A percentile compares a stretch with the other conserved stretches of the same genome.
Evolutionary conservation across 2,329 filamentous ascomycete genomes (phyloP).

Genomic region (Microascus cirrosus): DNA sequence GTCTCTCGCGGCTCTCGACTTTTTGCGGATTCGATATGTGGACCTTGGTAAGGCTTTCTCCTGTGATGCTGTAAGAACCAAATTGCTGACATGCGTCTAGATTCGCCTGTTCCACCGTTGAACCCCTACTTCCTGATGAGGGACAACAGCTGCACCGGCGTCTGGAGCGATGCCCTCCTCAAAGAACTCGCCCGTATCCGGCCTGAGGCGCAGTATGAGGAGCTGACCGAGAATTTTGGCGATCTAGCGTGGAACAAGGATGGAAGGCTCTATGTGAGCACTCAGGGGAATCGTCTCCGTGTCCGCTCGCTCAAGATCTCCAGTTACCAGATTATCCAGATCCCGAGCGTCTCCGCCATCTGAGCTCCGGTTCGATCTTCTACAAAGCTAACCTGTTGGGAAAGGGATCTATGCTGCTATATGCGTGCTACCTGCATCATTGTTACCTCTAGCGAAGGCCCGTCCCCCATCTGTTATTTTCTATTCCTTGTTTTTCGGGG

Average conservation of each 20-base stretch:
- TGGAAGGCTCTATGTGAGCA: conserved; percentile 39
- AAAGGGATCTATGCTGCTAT: not conserved
- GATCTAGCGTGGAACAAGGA: conserved; percentile 49
- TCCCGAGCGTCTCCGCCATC: conserved; percentile 5
- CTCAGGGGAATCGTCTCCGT: conserved; percentile 16
- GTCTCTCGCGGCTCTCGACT: conserved; percentile 46
- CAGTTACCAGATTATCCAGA: conserved; percentile 40
- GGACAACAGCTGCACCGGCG: conserved; percentile 50
- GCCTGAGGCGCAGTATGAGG: conserved; percentile 46
- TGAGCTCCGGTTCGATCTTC: not conserved
- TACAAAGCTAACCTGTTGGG: not conserved
- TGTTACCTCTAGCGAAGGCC: not conserved
- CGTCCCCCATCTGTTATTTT: not conserved
- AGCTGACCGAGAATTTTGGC: conserved; percentile 54
- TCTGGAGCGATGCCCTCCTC: conserved; percentile 62
- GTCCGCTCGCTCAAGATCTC: conserved; percentile 45
- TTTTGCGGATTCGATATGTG: conserved; percentile 62
- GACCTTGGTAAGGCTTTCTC: conserved; percentile 45
- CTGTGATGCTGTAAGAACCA: not conserved
- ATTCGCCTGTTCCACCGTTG: conserved; percentile 57
- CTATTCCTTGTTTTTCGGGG: not conserved
- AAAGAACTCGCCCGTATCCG: conserved; percentile 46
- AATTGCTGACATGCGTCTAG: conserved; percentile 22
- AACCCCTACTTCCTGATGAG: conserved; percentile 63
- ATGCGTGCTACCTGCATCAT: not conserved